Evolutionary conservation across 106 monocot species (phyloP).

Genomic region (Ottelia alismoides): DNA sequence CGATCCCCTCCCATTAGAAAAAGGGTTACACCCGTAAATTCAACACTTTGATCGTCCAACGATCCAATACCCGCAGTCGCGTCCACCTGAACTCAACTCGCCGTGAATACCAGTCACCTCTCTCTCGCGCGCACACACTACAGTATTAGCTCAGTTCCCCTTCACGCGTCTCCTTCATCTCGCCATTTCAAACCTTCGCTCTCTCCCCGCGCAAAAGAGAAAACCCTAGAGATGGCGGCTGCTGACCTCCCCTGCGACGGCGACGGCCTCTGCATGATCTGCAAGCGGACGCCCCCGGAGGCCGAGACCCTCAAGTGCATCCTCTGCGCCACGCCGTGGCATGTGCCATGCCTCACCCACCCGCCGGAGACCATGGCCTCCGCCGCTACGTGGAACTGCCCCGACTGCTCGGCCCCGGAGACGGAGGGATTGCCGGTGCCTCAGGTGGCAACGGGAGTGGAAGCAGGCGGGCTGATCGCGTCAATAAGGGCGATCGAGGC

Average conservation of each 20-base stretch:
- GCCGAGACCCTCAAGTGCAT: constrained; percentile 39
- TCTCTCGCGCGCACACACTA: too few species aligned
- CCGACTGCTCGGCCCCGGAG: constrained; percentile 24
- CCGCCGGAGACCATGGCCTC: constrained; percentile 24
- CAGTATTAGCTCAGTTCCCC: too few species aligned
- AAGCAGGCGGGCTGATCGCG: constrained; percentile 42
- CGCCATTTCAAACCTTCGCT: too few species aligned
- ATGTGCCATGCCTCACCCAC: constrained; percentile 66
- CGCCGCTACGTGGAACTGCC: constrained; percentile 35
- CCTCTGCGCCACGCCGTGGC: constrained; percentile 87
- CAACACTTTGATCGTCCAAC: too few species aligned
- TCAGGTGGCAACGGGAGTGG: constrained; percentile 3
- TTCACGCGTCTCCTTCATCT: too few species aligned
- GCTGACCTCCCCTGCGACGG: constrained; percentile 86
- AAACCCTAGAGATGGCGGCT: constrained; percentile 31
- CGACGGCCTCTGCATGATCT: constrained; percentile 79
- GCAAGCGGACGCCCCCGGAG: constrained; percentile 41
- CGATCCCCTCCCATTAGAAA: too few species aligned
- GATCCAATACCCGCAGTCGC: too few species aligned
- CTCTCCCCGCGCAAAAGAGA: too few species aligned
- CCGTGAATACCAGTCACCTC: too few species aligned
- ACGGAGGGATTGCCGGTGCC: neutral
- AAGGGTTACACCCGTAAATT: too few species aligned
- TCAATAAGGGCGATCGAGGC: constrained; percentile 61
- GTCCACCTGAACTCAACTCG: too few species aligned